These are phyloP conservation scores for Saturnispora bothae DNA, from an alignment of 805 yeast genomes.

Conservation along the genomic window DNA sequence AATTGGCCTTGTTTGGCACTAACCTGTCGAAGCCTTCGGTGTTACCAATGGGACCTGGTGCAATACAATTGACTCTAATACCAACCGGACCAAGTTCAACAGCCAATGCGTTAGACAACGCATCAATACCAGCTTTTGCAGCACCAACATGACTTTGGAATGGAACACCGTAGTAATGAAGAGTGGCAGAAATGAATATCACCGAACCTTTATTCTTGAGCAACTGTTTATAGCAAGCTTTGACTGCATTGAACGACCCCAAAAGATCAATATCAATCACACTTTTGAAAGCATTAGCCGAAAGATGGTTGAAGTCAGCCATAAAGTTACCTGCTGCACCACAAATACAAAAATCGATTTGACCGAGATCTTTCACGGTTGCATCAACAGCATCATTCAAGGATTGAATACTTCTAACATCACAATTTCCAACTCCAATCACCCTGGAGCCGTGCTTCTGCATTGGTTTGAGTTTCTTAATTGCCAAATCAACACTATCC, in stretches of 20 bases:
- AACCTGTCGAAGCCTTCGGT: slow-evolving; percentile 81
- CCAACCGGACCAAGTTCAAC: slow-evolving; percentile 91
- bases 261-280: slow-evolving; percentile 79
- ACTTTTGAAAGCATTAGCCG: slow-evolving; percentile 79
- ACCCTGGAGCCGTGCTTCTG: slow-evolving; percentile 35
- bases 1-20: slow-evolving; percentile 31
- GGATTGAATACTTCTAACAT: slow-evolving; percentile 63
- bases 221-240: slow-evolving; percentile 65
- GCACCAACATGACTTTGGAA: slow-evolving; percentile 88
- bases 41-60: slow-evolving; percentile 83
- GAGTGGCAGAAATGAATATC: slow-evolving; percentile 76
- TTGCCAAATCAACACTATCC: slow-evolving; percentile 56
- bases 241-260: slow-evolving; percentile 84
- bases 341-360: slow-evolving; percentile 78
- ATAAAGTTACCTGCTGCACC: slow-evolving; percentile 96
- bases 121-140: slow-evolving; percentile 93
- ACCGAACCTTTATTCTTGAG: slow-evolving; percentile 58
- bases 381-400: slow-evolving; percentile 50
- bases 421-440: slow-evolving; percentile 60
- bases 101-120: slow-evolving; percentile 71
- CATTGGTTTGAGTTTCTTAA: slow-evolving; percentile 57
- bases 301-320: slow-evolving; percentile 65
- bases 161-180: slow-evolving; percentile 84
- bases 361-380: slow-evolving; percentile 61
- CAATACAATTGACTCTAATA: slow-evolving; percentile 70